phyloP scores from a whole-genome alignment of 805 yeast species.

The Clavispora vitiphila region DNA sequence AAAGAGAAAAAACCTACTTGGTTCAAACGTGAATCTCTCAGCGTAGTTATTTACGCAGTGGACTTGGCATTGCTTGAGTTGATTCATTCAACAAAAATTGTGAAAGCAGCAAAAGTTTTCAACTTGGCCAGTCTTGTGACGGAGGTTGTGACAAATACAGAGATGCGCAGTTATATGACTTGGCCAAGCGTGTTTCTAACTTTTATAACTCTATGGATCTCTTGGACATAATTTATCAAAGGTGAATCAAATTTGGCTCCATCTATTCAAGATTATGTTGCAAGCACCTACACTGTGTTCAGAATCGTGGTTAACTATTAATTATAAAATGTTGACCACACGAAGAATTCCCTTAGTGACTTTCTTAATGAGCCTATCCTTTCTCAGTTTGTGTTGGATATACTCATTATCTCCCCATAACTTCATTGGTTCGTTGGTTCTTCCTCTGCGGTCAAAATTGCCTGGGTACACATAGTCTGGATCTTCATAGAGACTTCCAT shows the following conservation, averaged over 20 bases:
- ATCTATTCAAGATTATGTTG: too few relatives aligned
- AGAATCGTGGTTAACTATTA: neutral
- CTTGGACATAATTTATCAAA: neutral
- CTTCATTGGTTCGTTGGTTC: slow-evolving; percentile 22
- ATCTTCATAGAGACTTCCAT: slow-evolving; percentile 16
- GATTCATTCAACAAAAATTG: neutral
- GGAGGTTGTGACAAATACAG: too few relatives aligned
- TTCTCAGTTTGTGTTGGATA: slow-evolving; percentile 1
- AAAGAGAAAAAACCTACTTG: too few relatives aligned
- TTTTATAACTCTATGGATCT: neutral
- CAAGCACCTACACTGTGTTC: neutral
- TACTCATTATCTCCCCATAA: slow-evolving; percentile 10
- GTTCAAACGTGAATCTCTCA: neutral
- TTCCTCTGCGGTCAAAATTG: slow-evolving; percentile 26
- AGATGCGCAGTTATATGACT: neutral
- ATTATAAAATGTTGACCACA: neutral
- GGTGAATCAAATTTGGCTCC: neutral
- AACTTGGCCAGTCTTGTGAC: neutral
- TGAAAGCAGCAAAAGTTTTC: neutral
- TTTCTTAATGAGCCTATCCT: neutral
- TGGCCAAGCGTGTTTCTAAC: neutral
- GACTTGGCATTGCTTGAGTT: neutral
- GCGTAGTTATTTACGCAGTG: neutral
- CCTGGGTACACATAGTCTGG: slow-evolving; percentile 17
- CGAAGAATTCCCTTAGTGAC: neutral